Evolutionary conservation across 306 rosid genomes (phyloP).

Genomic region (Albizia julibrissin): DNA sequence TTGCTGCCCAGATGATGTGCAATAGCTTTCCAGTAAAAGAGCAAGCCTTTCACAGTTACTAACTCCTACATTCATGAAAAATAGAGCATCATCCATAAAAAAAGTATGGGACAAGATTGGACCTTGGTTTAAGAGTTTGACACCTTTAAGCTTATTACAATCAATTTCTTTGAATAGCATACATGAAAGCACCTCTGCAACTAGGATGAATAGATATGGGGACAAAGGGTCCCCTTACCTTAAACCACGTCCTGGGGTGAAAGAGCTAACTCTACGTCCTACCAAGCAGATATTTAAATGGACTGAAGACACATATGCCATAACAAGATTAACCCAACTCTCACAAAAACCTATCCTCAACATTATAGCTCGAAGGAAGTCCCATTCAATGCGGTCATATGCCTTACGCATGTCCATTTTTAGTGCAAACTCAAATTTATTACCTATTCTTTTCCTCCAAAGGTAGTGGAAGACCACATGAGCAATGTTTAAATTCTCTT

Average conservation of each 20-base stretch:
- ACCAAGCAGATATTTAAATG: no score
- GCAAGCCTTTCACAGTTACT: background rate
- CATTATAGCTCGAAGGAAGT: background rate
- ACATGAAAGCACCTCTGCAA: background rate
- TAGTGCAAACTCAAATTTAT: background rate
- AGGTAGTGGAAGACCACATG: no score
- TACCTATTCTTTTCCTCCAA: fast-evolving
- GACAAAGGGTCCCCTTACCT: background rate
- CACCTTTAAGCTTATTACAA: background rate
- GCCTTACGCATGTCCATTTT: background rate
- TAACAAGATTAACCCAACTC: background rate
- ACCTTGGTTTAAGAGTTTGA: no score
- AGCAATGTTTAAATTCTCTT: background rate
- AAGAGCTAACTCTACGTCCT: background rate
- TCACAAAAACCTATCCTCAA: no score
- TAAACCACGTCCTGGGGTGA: fast-evolving
- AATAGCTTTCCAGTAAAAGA: no score
- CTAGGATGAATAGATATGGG: background rate
- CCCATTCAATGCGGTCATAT: background rate
- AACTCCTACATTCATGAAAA: background rate
- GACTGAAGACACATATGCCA: background rate
- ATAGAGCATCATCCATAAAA: background rate
- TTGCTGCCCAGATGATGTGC: no score
- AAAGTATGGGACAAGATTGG: background rate
- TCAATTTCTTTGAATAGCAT: no score